These are phyloP conservation scores for Ceriops tagal DNA, from an alignment of 345 rosid species.

Conservation along the genomic window DNA sequence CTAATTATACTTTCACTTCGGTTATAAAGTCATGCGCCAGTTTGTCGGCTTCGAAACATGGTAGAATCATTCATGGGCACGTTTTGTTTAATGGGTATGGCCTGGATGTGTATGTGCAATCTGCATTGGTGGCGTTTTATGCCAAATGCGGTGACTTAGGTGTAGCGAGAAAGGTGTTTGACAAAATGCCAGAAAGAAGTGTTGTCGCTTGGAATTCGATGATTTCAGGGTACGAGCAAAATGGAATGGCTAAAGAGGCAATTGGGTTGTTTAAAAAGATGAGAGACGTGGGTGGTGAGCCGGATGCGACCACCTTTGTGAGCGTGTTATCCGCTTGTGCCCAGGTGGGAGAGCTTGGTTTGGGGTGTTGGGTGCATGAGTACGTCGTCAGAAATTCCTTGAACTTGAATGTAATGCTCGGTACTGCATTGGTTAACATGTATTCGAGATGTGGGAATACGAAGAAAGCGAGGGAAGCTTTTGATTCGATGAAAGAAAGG, in stretches of 20 bases:
- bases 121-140: conserved; percentile 59
- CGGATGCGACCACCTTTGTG: conserved; percentile 66
- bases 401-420: conserved; percentile 59
- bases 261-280: conserved; percentile 50
- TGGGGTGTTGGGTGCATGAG: conserved; percentile 71
- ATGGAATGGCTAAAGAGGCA: conserved; percentile 60
- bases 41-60: conserved; percentile 44
- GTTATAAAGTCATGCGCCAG: conserved; percentile 66
- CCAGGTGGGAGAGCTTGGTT: conserved; percentile 50
- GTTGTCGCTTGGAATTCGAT: conserved; percentile 83
- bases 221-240: conserved; percentile 78
- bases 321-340: conserved; percentile 74
- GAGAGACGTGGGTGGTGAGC: conserved; percentile 43
- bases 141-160: conserved; percentile 39
- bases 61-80: conserved; percentile 56
- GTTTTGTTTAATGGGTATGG: conserved; percentile 55
- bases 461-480: conserved; percentile 52
- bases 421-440: conserved; percentile 77
- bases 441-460: conserved; percentile 75
- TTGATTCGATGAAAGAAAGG: conserved; percentile 54
- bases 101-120: conserved; percentile 56
- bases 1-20: conserved; percentile 68
- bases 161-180: conserved; percentile 63
- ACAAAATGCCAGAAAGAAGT: conserved; percentile 51
- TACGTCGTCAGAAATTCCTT: conserved; percentile 31